Percentiles rank a stretch among this genome's conserved stretches.
phyloP scores from a whole-genome alignment of 2,329 filamentous ascomycete species.

The Sporothrix phasma region DNA sequence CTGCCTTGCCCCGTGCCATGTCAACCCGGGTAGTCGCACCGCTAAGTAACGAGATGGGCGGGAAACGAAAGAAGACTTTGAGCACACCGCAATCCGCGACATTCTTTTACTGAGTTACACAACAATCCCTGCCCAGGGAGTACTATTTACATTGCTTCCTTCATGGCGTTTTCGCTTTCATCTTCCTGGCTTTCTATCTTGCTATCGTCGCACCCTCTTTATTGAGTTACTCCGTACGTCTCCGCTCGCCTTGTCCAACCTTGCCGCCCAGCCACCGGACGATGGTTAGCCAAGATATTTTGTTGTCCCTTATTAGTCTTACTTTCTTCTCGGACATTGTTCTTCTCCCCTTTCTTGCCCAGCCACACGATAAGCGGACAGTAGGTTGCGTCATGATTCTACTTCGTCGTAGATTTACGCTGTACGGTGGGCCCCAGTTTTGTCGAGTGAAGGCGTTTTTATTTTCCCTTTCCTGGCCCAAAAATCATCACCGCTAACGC shows the following conservation, averaged over 20 bases:
- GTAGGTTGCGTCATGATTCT: neutral
- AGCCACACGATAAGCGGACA: constrained; percentile 1
- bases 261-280: neutral
- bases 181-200: neutral
- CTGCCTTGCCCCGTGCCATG: neutral
- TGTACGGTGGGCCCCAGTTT: neutral
- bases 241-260: neutral
- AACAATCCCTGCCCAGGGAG: neutral
- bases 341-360: neutral
- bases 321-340: too few relatives aligned
- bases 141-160: neutral
- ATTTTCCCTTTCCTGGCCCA: neutral
- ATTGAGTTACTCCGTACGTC: neutral
- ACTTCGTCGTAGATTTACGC: neutral
- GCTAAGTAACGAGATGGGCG: neutral
- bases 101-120: neutral
- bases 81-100: neutral
- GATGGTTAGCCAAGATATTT: too few relatives aligned
- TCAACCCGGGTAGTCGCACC: neutral
- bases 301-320: too few relatives aligned
- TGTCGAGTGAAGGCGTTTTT: neutral
- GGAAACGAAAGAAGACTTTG: too few relatives aligned
- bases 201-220: neutral
- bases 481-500: too few relatives aligned
- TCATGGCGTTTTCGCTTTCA: neutral